Evolutionary conservation across 2,329 filamentous ascomycete species (phyloP), one percentile per base, ranked within the genome.

Genomic region (Exophiala calicioides): DNA sequence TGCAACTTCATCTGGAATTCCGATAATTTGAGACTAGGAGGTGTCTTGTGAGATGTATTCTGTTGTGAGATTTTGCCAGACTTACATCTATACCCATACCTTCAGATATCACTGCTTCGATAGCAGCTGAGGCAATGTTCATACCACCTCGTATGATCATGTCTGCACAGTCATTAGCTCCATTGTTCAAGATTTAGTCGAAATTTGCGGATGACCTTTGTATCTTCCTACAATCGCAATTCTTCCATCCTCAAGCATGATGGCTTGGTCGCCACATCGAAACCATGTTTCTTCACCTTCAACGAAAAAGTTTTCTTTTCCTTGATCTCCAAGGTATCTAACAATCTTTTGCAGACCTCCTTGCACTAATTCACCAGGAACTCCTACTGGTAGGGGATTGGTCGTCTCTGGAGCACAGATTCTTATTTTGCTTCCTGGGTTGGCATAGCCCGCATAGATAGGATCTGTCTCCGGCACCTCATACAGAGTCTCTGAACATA

Each of bases 91-190:
- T 52, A 3, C 63, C 68, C 1, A 60, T 50, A n/a, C 68, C 53
- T 26, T 67, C 64, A 1, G 62, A 58, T 9, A 76, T 61, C 3
- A 62, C 53, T 1, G 54, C 49, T 32, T 73, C 70, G 18, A 73
- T 64, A 33, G 53, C 62, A 4, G 61, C 52, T 0, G 71, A 69
- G n/a, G 67, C 60, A 13, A 74, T 68, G 16, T 74, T 74, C 43
- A 71, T 67, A n/a, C 69, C 71, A 3, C 68, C 72, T 7, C 71
- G 64, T 47, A 74, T 73, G 24, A 74, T 72, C 21, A 74, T 43
- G 36, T 74, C 41, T 44, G 20, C 13, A 7, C 9, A 29, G 23
- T n/a, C n/a, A 3, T 23, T 10, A 16, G n/a, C 18, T 1, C 18
- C 16, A 23, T n/a, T n/a, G n/a, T n/a, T n/a, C n/a, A n/a, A n/a